Evolutionary conservation across 345 rosid genomes (phyloP), one percentile per base, ranked within the genome.

Genomic region (Balakata baccata): DNA sequence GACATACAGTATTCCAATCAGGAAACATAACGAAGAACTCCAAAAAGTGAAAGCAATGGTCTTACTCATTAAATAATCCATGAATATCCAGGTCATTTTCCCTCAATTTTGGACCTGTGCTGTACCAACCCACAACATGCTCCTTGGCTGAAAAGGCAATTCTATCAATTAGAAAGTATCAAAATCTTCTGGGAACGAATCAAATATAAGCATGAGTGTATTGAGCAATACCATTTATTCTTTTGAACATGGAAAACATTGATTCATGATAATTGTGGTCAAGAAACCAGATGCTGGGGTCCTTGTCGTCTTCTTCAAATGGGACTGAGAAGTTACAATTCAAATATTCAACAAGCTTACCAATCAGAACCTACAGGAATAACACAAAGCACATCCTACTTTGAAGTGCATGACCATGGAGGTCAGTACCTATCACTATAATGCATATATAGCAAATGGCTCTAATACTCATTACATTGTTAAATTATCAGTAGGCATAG

Each of bases 101-200:
- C 78, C 90, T 81, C 57, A 94, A 86, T 81, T 90, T 92, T 49
- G 98, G 98, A 54, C 96, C 94, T 0, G 98, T 92, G 77, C 97
- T 94, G 76, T 92, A 92, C 98, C 98, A 94, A 69, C 98, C 98
- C 54, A 94, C 96, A 39, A 94, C 96, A 74, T 92, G 97, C 86
- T 94, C 97, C 89, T 90, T 92, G 54, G 98, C 97, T 94, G 85
- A 79, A 85, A 77, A 39, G 46, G 70, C 22, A 74, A 62, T 8
- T 50, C 34, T 41, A 64, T 41, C 11, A 43, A 14, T 50, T 23
- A 11, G 29, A 22, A 23, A 25, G n/a, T 3, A 39, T 38, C 11
- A 75, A 10, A 38, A 17, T 41, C 64, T 53, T 22, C 23, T 14
- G 1, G 54, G 17, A 66, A 57, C 43, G 20, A 74, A 43, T 6